Evolutionary conservation across 2,329 filamentous ascomycete species (phyloP).

Genomic region (Colletotrichum sp.): DNA sequence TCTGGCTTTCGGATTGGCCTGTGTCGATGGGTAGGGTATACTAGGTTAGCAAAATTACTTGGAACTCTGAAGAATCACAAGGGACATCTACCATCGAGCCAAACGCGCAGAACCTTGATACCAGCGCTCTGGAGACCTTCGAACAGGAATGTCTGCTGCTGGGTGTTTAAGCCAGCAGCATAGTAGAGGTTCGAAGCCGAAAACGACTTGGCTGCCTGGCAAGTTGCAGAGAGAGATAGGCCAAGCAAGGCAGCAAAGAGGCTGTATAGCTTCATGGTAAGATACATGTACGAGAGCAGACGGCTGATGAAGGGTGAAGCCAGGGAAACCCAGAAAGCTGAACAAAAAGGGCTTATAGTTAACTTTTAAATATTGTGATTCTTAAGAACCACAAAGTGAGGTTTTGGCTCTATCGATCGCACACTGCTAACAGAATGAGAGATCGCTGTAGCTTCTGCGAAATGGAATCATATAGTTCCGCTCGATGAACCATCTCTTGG

Average conservation of each 20-base stretch:
- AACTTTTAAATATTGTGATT: neutral
- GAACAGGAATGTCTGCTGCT: constrained; percentile 23
- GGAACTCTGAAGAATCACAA: neutral
- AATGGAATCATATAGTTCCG: neutral
- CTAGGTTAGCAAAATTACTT: neutral
- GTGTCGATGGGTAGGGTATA: neutral
- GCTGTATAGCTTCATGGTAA: neutral
- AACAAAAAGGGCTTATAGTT: neutral
- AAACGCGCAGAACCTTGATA: neutral
- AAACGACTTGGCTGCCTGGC: constrained; percentile 16
- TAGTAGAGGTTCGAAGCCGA: constrained; percentile 30
- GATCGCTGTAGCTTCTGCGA: neutral
- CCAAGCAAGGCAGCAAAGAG: neutral
- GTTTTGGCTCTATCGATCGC: neutral
- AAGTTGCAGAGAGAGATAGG: neutral
- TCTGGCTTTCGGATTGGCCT: neutral
- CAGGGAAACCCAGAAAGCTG: neutral
- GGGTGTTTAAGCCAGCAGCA: constrained; percentile 26
- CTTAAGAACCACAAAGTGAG: neutral
- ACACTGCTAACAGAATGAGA: neutral
- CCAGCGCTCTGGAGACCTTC: constrained; percentile 21
- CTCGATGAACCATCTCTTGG: neutral
- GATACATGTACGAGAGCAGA: neutral
- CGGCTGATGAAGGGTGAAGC: neutral
- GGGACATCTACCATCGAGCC: neutral